Evolutionary conservation across 108 stramenopile species (phyloP), one percentile per base, ranked within the genome.

Genomic region (Conticribra weissflogii): DNA sequence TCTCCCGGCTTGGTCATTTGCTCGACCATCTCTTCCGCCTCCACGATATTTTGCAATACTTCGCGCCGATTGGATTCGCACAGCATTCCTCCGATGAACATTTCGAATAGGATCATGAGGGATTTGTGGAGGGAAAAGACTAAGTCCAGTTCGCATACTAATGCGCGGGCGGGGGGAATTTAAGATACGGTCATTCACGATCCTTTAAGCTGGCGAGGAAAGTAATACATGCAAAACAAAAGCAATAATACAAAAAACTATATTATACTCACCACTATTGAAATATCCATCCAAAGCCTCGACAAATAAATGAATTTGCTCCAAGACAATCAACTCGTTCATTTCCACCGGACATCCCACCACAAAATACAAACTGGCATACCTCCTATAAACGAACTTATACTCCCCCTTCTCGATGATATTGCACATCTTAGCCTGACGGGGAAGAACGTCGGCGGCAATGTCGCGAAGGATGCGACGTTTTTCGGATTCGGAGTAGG

Each of bases 371-470:
- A 95, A 74, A 59, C 85, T 86, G 3, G 94, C 94, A 74, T 95
- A 95, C 32, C 94, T 79, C 53, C 94, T 62, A 59, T 95, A 95
- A 28, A 95, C 87, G 63, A 95, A 87, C 67, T 98, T 98, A 74
- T 97, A 93, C 21, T 95, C 89, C 68, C 94, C 86, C 92, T 97
- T 96, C 81, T 97, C 97, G 51, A 98, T 96, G 67, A 98, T 96
- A 75, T 97, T 98, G 82, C 97, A 97, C 97, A 98, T 97, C 79
- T 97, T 98, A n/a, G 96, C 94, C 33, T 94, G 92, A n/a, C 98
- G 89, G 14, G 95, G 92, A 57, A 98, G 68, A 17, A 98, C 89
- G 66, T 94, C 92, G 25, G 81, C 91, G 52, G 94, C 86, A 71
- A 98, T 90, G 83, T 97, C 96, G 34, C 97, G 87, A 24, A 94